Conservation (phyloP, 2,329 filamentous ascomycete genomes). For the Westerdykella ornata region DNA sequence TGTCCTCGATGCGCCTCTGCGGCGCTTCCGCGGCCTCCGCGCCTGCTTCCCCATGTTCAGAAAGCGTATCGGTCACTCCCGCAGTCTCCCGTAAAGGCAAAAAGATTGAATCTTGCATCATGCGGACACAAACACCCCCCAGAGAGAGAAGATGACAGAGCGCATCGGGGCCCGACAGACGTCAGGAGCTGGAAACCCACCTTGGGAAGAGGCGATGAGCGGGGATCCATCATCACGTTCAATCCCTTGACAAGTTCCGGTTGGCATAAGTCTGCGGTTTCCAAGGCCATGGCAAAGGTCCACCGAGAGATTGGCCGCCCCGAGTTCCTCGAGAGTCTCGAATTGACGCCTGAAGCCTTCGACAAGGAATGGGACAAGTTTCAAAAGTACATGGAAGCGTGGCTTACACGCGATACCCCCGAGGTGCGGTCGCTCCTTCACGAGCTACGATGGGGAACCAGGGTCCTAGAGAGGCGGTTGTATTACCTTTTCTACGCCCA, state of each 20-base stretch:
- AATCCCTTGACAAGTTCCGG: not conserved
- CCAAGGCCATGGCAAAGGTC: constrained; percentile 10
- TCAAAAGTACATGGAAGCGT: constrained; percentile 14
- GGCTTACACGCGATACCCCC: constrained; percentile 15
- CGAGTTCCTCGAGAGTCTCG: constrained; percentile 21
- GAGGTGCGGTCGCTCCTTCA: constrained; percentile 14
- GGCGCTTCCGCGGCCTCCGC: constrained; percentile 17
- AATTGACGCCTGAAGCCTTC: constrained; percentile 20
- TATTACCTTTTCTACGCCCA: constrained; percentile 58
- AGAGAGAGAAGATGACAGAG: too few relatives aligned
- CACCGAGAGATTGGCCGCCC: constrained; percentile 12
- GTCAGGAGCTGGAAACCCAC: too few relatives aligned
- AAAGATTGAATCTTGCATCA: too few relatives aligned
- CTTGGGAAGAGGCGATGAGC: too few relatives aligned
- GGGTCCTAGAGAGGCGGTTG: constrained; percentile 48
- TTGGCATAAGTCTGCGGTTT: not conserved
- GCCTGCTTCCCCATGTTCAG: constrained; percentile 25
- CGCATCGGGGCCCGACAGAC: too few relatives aligned
- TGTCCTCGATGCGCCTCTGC: constrained; percentile 40
- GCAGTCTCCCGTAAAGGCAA: not conserved
- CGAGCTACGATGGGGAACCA: constrained; percentile 10
- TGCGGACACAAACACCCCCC: too few relatives aligned
- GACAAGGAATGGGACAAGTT: constrained; percentile 25
- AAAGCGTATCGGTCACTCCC: not conserved
- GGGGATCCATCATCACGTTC: too few relatives aligned